Conservation (phyloP, 305 asterid genomes). For the Salvia sclarea region DNA sequence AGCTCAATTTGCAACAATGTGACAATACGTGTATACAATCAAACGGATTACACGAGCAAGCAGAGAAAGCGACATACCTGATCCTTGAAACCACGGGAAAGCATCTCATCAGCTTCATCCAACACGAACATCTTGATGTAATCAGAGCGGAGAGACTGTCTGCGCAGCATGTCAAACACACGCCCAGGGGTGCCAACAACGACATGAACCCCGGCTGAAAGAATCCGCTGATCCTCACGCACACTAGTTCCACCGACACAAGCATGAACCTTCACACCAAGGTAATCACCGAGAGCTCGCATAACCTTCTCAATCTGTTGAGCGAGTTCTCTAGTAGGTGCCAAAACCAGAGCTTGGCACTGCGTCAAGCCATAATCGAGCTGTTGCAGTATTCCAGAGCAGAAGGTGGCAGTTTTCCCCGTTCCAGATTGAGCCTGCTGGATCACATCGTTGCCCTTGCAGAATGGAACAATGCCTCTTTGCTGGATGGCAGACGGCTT, state of each 20-base stretch:
- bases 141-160: conserved; percentile 40
- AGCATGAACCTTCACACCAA: conserved; percentile 43
- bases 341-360: conserved; percentile 43
- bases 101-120: conserved; percentile 43
- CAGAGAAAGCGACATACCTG: conserved; percentile 23
- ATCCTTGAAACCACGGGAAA: conserved; percentile 40
- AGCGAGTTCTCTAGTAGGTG: conserved; percentile 45
- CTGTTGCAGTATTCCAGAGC: conserved; percentile 46
- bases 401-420: conserved; percentile 41
- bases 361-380: conserved; percentile 33
- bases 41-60: not conserved
- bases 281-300: conserved; percentile 43
- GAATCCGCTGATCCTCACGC: conserved; percentile 39
- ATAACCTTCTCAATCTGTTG: conserved; percentile 41
- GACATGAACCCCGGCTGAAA: conserved; percentile 41
- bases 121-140: conserved; percentile 36
- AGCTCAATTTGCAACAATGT: not conserved
- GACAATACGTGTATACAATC: not conserved
- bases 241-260: conserved; percentile 43
- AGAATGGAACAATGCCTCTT: conserved; percentile 44
- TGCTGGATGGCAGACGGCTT: conserved; percentile 51
- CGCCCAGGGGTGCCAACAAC: conserved; percentile 47
- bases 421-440: conserved; percentile 46
- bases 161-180: conserved; percentile 37
- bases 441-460: conserved; percentile 45